phyloP scores from a whole-genome alignment of 1,284 basidiomycete genomes.

The Boletellus sp. region DNA sequence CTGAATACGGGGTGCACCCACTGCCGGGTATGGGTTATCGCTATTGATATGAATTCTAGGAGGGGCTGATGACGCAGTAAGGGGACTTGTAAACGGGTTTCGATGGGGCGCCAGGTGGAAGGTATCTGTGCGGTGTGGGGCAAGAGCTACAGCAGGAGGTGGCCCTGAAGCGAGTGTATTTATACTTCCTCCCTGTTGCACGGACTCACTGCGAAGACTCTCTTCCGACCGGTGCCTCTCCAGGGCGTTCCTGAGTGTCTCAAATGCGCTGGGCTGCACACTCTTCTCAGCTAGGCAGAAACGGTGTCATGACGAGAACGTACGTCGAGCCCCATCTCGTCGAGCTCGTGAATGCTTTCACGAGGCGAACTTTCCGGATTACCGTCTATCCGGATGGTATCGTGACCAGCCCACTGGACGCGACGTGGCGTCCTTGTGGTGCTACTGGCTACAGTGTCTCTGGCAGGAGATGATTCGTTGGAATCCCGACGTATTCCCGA shows the following conservation, averaged over 20 bases:
- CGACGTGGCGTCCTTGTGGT: constrained; percentile 38
- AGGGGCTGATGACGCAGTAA: not conserved
- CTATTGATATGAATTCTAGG: constrained; percentile 2
- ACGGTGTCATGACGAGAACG: constrained; percentile 6
- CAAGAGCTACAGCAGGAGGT: not conserved
- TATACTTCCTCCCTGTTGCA: not conserved
- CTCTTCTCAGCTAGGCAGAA: constrained; percentile 1
- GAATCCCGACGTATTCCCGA: not conserved
- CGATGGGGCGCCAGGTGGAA: not conserved
- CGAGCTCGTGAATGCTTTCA: constrained; percentile 32
- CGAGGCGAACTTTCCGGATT: constrained; percentile 9
- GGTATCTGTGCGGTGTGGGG: constrained; percentile 1
- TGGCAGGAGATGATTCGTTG: constrained; percentile 16
- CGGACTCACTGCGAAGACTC: constrained; percentile 16
- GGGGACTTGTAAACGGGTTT: constrained; percentile 1
- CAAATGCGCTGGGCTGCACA: constrained; percentile 48
- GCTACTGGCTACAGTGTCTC: constrained; percentile 18
- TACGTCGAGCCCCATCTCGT: constrained; percentile 43
- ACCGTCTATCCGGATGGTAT: not conserved
- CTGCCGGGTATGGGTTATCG: constrained; percentile 21
- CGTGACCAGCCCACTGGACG: constrained; percentile 37
- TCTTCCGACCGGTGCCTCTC: constrained; percentile 35
- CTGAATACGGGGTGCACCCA: constrained; percentile 1
- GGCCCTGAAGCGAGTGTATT: not conserved
- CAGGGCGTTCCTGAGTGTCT: constrained; percentile 44